Percentiles rank a stretch among this genome's conserved stretches.
phyloP scores from a whole-genome alignment of 306 rosid genomes.

The Mimosa bimucronata region DNA sequence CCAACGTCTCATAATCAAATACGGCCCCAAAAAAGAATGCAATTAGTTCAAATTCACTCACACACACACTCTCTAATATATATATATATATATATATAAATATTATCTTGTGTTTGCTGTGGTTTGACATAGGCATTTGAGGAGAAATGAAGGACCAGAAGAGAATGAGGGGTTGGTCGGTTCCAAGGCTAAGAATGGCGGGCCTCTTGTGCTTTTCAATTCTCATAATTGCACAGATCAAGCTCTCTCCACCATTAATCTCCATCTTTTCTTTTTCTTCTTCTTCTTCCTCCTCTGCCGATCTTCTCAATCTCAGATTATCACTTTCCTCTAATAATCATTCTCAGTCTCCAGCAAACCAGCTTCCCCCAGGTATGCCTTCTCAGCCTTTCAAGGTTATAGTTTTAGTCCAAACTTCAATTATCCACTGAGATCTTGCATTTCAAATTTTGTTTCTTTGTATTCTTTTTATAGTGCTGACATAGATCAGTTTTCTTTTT shows the following conservation, averaged over 20 bases:
- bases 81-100: neutral
- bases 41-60: neutral
- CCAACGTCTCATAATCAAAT: neutral
- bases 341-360: neutral
- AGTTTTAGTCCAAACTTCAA: neutral
- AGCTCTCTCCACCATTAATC: neutral
- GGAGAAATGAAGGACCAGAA: neutral
- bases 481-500: neutral
- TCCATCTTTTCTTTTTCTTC: neutral
- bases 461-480: neutral
- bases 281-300: neutral
- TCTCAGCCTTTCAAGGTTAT: no score
- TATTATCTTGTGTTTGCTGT: neutral
- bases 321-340: neutral
- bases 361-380: conserved; percentile 5
- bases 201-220: neutral
- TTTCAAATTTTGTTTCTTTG: neutral
- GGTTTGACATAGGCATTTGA: neutral
- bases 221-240: neutral
- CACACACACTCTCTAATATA: neutral
- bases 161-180: neutral
- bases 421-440: neutral
- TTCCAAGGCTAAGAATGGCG: neutral
- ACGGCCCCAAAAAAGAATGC: neutral
- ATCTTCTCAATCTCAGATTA: neutral